A percentile compares a stretch with the other conserved stretches of the same genome.
Evolutionary conservation across 2,329 filamentous ascomycete species (phyloP).

Genomic region (Colletotrichum sp.): DNA sequence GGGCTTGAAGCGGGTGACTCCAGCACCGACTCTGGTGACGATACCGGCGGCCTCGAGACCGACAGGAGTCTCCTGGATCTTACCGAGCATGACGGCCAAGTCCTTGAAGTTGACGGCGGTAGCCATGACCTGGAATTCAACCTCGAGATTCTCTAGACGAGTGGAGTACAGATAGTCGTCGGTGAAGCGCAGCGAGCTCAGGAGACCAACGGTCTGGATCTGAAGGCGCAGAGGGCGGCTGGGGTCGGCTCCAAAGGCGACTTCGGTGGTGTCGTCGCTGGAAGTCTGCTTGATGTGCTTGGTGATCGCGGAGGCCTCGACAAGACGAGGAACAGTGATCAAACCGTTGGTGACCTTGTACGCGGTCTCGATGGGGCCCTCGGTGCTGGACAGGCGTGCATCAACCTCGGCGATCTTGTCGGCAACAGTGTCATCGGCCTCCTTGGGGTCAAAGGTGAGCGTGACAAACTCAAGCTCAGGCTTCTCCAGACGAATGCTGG

Average conservation of each 20-base stretch:
- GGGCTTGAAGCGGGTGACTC: slow-evolving; percentile 29
- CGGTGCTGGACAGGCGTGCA: not conserved
- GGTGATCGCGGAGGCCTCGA: slow-evolving; percentile 19
- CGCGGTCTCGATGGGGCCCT: not conserved
- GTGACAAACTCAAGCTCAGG: not conserved
- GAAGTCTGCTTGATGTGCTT: not conserved
- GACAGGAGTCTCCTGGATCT: slow-evolving; percentile 26
- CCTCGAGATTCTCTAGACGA: not conserved
- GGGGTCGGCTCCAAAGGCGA: not conserved
- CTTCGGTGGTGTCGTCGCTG: slow-evolving; percentile 7
- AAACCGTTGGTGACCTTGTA: not conserved
- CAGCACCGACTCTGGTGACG: slow-evolving; percentile 34
- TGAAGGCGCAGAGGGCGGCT: slow-evolving; percentile 22
- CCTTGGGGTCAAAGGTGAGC: not conserved
- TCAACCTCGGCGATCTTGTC: not conserved
- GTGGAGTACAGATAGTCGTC: slow-evolving; percentile 18
- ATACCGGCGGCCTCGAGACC: slow-evolving; percentile 37
- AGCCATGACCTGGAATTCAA: slow-evolving; percentile 31
- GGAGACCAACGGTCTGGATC: slow-evolving; percentile 24
- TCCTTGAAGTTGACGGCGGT: slow-evolving; percentile 32
- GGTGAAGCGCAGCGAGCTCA: slow-evolving; percentile 28
- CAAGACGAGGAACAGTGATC: slow-evolving; percentile 17
- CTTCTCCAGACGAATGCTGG: not conserved
- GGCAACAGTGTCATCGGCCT: not conserved
- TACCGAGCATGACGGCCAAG: slow-evolving; percentile 29